Percentiles rank a stretch among this genome's conserved stretches.
phyloP scores from a whole-genome alignment of 2,329 filamentous ascomycete genomes.

The Colletotrichum karsti region DNA sequence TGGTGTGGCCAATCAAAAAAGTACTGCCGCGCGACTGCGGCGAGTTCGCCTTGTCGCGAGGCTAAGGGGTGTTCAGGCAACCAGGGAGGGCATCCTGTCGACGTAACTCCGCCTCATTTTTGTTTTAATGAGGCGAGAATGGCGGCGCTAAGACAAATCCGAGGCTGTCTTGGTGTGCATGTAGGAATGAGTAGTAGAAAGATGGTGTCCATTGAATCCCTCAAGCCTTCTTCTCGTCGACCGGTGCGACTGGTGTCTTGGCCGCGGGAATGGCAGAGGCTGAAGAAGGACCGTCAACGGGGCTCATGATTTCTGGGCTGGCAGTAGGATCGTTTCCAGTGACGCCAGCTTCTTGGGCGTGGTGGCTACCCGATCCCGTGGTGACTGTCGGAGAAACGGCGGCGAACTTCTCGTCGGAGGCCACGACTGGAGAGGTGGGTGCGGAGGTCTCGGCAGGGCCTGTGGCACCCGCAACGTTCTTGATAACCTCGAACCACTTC shows the following conservation, averaged over 20 bases:
- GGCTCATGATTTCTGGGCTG: constrained; percentile 23
- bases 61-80: constrained; percentile 14
- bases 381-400: constrained; percentile 29
- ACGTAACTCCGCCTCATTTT: constrained; percentile 19
- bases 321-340: constrained; percentile 38
- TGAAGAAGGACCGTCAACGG: constrained; percentile 16
- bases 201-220: background rate
- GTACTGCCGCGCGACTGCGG: background rate
- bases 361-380: constrained; percentile 37
- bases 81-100: background rate
- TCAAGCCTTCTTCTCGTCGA: constrained; percentile 22
- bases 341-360: constrained; percentile 58
- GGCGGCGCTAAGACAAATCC: background rate
- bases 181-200: background rate
- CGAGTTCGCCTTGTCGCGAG: constrained; percentile 3
- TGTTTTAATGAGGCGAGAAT: background rate
- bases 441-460: constrained; percentile 42
- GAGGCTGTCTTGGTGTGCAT: background rate
- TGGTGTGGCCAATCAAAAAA: background rate
- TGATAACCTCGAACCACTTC: constrained; percentile 85
- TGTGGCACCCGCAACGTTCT: constrained; percentile 63
- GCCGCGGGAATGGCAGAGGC: constrained; percentile 1
- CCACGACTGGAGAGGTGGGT: constrained; percentile 42
- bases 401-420: constrained; percentile 37
- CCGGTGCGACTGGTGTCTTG: background rate